Evolutionary conservation across 2,329 filamentous ascomycete species (phyloP), one percentile per base, ranked within the genome.

Genomic region (Lasiodiplodia gonubiensis): DNA sequence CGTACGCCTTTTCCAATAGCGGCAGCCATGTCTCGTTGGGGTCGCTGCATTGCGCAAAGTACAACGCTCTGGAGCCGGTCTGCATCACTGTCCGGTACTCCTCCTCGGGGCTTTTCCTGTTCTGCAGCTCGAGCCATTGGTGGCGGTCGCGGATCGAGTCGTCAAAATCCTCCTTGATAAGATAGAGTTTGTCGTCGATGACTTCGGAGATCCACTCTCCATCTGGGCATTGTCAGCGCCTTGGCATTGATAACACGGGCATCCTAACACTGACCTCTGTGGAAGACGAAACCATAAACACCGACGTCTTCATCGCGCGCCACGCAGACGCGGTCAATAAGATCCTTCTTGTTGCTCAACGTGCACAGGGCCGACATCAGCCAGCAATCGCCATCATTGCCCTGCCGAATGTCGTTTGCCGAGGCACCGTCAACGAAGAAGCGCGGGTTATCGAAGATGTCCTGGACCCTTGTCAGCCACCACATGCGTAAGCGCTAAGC

Each of bases 141-240:
- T 91, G 86, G 48, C 92, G 87, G 74, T 93, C 90, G 61, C 91
- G 89, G 0, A 88, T 90, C 39, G 81, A 75, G 64, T 92, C 91
- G 71, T 96, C 92, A 81, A 92, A 96, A 75, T 92, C 90, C 1
- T 89, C 88, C 0, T 89, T 89, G 48, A 86, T 89, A 27, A 97
- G 86, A 76, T 92, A 97, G 0, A 97, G 84, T 78, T 96, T 95
- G 78, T 97, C 93, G 74, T 97, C 94, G 64, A 97, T 87, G 61
- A 97, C 94, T 55, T 91, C 94, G 75, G 92, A 93, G 68, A 94
- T 91, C 93, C 93, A 97, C 59, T 80, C 77, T 42, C 79, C 79
- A 53, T 80, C 79, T 64, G 33, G 52, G 16, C 39, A 16, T 18
- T 16, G 65, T 55, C 35, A 66, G 49, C 52, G 35, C 23, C 61